phyloP scores from a whole-genome alignment of 2,329 filamentous ascomycete species.

The Xylaria sp. region DNA sequence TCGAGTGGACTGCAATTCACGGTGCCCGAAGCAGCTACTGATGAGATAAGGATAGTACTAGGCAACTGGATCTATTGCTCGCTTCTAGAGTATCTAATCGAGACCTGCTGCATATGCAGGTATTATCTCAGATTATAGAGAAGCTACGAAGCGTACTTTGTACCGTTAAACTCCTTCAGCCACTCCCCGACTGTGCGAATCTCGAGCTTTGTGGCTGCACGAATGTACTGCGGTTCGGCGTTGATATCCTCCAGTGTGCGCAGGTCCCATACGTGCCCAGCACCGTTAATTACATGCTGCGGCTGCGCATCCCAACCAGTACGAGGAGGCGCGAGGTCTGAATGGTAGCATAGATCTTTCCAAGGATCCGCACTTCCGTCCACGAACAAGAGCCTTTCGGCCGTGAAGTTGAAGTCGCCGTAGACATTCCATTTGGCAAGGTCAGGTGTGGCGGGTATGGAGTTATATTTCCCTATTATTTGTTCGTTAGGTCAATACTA shows the following conservation, averaged over 20 bases:
- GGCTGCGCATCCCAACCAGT: conserved; percentile 54
- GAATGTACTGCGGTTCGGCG: conserved; percentile 32
- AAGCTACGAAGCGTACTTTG: conserved; percentile 10
- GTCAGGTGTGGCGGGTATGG: conserved; percentile 56
- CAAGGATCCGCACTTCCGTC: conserved; percentile 63
- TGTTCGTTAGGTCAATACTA: neutral
- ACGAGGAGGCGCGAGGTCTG: conserved; percentile 51
- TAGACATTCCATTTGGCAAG: conserved; percentile 56
- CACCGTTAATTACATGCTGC: conserved; percentile 60
- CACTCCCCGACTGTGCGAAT: conserved; percentile 57
- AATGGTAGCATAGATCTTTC: conserved; percentile 63
- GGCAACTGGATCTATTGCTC: neutral
- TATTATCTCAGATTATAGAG: neutral
- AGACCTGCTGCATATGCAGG: neutral
- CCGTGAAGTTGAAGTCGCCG: conserved; percentile 58
- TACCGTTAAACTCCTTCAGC: conserved; percentile 48
- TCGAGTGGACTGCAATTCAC: neutral
- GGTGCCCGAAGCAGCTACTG: neutral
- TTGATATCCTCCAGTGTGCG: conserved; percentile 40
- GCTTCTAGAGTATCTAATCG: neutral
- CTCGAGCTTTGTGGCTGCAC: conserved; percentile 30
- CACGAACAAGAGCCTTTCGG: conserved; percentile 60
- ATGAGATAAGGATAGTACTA: neutral
- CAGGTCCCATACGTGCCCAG: conserved; percentile 61
- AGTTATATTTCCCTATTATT: conserved; percentile 49